phyloP scores from a whole-genome alignment of 345 rosid species.

The Aquilaria malaccensis region DNA sequence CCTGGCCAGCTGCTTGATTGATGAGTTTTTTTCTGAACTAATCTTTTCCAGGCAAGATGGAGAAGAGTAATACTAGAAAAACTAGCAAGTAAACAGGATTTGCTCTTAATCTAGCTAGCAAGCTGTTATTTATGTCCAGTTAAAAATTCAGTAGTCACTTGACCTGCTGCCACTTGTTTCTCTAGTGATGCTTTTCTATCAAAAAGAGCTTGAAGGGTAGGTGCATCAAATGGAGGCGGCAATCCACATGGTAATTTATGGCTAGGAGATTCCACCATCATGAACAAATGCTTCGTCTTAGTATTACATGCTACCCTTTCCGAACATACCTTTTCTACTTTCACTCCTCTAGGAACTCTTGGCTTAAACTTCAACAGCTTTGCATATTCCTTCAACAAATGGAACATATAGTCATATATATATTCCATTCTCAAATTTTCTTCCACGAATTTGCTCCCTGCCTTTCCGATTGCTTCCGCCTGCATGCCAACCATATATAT shows the following conservation, averaged over 20 bases:
- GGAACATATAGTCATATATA: conserved; percentile 58
- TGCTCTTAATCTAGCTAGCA: no score
- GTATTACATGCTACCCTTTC: conserved; percentile 35
- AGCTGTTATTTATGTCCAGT: no score
- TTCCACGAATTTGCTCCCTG: conserved; percentile 35
- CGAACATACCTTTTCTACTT: conserved; percentile 25
- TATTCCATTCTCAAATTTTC: conserved; percentile 37
- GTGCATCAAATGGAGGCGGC: conserved; percentile 31
- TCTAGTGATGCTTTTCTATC: no score
- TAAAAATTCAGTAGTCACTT: no score
- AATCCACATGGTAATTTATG: background rate
- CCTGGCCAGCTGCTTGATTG: no score
- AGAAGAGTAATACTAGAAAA: no score
- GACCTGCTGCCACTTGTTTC: no score
- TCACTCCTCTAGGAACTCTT: conserved; percentile 22
- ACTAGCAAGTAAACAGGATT: no score
- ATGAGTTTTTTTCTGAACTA: no score
- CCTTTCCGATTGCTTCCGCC: conserved; percentile 47
- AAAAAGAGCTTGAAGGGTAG: no score
- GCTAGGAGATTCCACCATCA: no score
- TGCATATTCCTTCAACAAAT: conserved; percentile 37
- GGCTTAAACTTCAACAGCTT: conserved; percentile 45
- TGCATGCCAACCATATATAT: conserved; percentile 1
- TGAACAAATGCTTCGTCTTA: background rate
- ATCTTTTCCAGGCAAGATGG: no score